Evolutionary conservation across 805 yeast genomes (phyloP).

Genomic region (Saccharomycopsis sp.): DNA sequence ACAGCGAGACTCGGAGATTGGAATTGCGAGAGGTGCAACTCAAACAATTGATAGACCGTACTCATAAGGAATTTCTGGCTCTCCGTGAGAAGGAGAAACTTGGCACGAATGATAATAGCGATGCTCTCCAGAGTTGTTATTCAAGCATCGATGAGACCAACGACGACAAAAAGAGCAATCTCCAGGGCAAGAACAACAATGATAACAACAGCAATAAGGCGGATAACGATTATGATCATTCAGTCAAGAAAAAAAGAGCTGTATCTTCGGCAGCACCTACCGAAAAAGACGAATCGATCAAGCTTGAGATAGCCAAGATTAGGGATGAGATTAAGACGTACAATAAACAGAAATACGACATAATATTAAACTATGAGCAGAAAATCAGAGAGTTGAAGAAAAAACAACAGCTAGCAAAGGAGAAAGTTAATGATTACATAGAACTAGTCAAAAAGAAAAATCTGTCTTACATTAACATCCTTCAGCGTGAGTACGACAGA

Average conservation of each 20-base stretch:
- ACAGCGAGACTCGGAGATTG: neutral
- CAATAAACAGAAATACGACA: conserved; percentile 13
- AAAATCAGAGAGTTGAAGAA: conserved; percentile 14
- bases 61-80: neutral
- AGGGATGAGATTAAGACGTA: conserved; percentile 7
- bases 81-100: neutral
- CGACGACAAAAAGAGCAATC: conserved; percentile 20
- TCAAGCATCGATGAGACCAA: neutral
- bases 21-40: neutral
- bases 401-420: conserved; percentile 12
- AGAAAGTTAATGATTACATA: conserved; percentile 5
- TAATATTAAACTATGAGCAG: conserved; percentile 22
- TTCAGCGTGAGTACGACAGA: conserved; percentile 9
- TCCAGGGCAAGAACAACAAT: conserved; percentile 19
- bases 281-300: conserved; percentile 8
- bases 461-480: neutral
- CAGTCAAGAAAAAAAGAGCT: neutral
- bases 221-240: conserved; percentile 23
- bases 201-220: conserved; percentile 25
- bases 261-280: neutral
- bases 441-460: conserved; percentile 1
- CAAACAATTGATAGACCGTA: neutral
- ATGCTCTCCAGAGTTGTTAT: neutral
- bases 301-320: neutral
- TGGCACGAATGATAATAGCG: neutral